These are phyloP conservation scores for Ensete ventricosum DNA, from an alignment of 176 grass and related monocot genomes.

Conservation along the genomic window DNA sequence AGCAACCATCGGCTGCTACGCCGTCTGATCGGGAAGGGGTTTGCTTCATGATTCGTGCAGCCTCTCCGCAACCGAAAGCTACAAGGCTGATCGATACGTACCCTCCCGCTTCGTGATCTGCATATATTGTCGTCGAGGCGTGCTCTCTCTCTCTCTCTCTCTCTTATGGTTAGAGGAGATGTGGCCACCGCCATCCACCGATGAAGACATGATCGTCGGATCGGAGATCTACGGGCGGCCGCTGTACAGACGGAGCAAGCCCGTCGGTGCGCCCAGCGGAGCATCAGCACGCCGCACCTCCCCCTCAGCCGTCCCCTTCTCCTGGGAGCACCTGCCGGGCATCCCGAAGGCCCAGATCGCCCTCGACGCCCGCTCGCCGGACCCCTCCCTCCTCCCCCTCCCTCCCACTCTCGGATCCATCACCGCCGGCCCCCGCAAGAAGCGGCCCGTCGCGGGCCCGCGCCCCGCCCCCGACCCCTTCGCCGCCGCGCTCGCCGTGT, in stretches of 20 bases:
- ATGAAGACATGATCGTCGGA: background rate
- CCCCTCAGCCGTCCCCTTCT: slow-evolving; percentile 34
- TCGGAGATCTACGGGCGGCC: background rate
- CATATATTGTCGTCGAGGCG: background rate
- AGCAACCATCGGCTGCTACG: too few relatives aligned
- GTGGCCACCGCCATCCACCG: background rate
- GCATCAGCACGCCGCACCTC: slow-evolving; percentile 37
- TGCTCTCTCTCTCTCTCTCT: background rate
- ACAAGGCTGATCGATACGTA: too few relatives aligned
- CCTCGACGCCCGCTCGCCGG: slow-evolving; percentile 30
- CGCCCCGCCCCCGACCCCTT: slow-evolving; percentile 8
- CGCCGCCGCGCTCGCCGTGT: slow-evolving; percentile 16
- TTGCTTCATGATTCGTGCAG: background rate
- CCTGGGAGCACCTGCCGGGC: slow-evolving; percentile 37
- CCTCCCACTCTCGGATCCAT: slow-evolving; percentile 26
- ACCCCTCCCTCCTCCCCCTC: slow-evolving; percentile 28
- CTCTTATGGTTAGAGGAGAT: background rate
- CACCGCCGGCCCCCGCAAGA: background rate
- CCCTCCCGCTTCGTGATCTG: background rate
- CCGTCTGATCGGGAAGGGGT: background rate
- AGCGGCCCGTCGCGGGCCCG: background rate
- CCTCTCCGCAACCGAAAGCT: background rate
- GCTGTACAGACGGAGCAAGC: background rate
- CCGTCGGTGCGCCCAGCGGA: slow-evolving; percentile 10
- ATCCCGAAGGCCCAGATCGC: slow-evolving; percentile 10